Base-by-base conservation (phyloP, 306 rosid genomes). In the Glycine latifolia region DNA sequence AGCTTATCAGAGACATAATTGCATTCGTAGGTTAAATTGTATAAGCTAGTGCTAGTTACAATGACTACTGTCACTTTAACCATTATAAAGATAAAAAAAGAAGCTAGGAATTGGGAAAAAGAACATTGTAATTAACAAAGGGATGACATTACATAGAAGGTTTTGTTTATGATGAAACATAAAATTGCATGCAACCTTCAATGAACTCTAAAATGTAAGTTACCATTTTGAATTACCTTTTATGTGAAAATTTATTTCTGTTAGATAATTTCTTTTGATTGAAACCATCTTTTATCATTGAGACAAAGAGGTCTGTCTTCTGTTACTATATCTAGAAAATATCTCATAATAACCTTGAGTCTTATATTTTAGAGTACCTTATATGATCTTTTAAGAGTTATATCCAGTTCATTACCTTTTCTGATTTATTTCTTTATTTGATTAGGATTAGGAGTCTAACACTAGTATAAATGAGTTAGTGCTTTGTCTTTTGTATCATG, bases 21-120 rank as follows among this genome's bases (percentile, higher is more conserved):
- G 69, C 85, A n/a, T 16, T 10, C 8, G 12, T 79, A 56, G 47
- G 52, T 63, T 79, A 35, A 49, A 46, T 68, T 70, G 39, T 62
- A 75, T 69, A 43, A 69, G 53, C 16, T 73, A 33, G 54, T 75
- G 68, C 33, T 66, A 53, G 49, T 75, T 35, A 54, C 9, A 11
- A 67, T 60, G 53, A 41, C 5, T 46, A n/a, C 69, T 76, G 20
- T 20, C 20, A 20, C 20, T 20, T 20, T 1, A 20, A 20, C 20
- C 20, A 20, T 20, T 20, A 20, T 20, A 20, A 20, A 0, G 20
- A 20, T 20, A 20, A 20, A 20, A 20, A 20, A 20, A 20, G 20
- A 20, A 20, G 20, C 20, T 20, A 20, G 20, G 20, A 20, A 20
- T 20, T 20, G 20, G 20, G 20, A 20, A 39, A 68, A 26, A 11